phyloP scores from a whole-genome alignment of 768 basidiomycete genomes.

The Amanita jacksonii region DNA sequence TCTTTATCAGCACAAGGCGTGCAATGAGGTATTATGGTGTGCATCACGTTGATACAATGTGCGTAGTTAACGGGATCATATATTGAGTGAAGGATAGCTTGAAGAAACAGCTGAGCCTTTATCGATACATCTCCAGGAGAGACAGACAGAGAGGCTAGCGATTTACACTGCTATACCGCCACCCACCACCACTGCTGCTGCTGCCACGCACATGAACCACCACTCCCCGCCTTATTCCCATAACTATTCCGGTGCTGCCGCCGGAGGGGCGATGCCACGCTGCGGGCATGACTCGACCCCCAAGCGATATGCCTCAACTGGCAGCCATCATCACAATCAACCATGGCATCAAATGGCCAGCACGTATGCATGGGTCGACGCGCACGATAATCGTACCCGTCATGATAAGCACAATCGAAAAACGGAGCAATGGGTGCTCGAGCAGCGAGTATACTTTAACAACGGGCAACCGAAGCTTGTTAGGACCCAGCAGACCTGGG shows the following conservation, averaged over 20 bases:
- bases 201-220: conserved; percentile 2
- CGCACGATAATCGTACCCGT: conserved; percentile 29
- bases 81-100: no score
- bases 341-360: conserved; percentile 35
- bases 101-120: no score
- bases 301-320: conserved; percentile 5
- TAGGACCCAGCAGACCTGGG: conserved; percentile 25
- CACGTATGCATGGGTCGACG: conserved; percentile 40
- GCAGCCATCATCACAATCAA: conserved; percentile 8
- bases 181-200: neutral
- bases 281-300: conserved; percentile 1
- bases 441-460: conserved; percentile 39
- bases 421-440: conserved; percentile 57
- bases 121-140: no score
- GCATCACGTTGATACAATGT: conserved; percentile 26
- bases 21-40: conserved; percentile 18
- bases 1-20: conserved; percentile 4
- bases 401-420: conserved; percentile 35
- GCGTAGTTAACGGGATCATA: conserved; percentile 4
- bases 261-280: neutral
- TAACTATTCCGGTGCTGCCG: neutral
- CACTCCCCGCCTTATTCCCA: neutral
- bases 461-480: conserved; percentile 10
- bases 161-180: no score
- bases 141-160: no score